Conservation (phyloP, 2,329 filamentous ascomycete species). For the Cryphonectria japonica region DNA sequence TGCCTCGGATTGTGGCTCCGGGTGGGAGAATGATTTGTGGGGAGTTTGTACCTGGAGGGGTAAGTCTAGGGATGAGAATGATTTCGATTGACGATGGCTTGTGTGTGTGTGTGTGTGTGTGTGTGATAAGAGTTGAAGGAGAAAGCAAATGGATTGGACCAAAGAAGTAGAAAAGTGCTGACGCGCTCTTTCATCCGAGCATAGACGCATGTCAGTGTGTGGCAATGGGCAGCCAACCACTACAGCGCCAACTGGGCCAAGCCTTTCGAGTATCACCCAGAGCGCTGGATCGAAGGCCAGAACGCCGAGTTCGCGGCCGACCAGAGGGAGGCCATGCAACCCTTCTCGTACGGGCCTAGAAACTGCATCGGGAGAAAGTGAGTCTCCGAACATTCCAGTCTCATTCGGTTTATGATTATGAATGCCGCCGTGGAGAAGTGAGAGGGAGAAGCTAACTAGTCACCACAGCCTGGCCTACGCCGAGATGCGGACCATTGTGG, state of each 20-base stretch:
- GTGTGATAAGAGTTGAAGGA: not conserved
- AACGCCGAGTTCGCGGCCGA: slow-evolving; percentile 35
- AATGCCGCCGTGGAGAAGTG: too few relatives aligned
- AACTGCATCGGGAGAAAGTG: slow-evolving; percentile 48
- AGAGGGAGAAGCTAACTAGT: not conserved
- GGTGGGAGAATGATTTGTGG: slow-evolving; percentile 31
- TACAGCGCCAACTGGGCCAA: slow-evolving; percentile 41
- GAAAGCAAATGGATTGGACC: too few relatives aligned
- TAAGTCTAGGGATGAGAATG: slow-evolving; percentile 15
- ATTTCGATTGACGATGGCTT: too few relatives aligned
- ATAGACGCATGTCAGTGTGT: slow-evolving; percentile 38
- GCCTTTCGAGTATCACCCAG: slow-evolving; percentile 40
- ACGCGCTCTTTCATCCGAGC: not conserved
- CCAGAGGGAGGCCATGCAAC: slow-evolving; percentile 39
- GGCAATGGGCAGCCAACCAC: slow-evolving; percentile 40
- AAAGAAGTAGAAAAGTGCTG: not conserved
- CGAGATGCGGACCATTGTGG: slow-evolving; percentile 52
- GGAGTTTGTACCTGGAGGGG: slow-evolving; percentile 26
- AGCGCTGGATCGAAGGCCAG: slow-evolving; percentile 38
- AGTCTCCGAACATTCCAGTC: slow-evolving; percentile 15
- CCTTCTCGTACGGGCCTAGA: slow-evolving; percentile 44
- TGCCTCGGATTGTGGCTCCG: slow-evolving; percentile 27
- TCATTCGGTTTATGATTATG: not conserved
- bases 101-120: too few relatives aligned
- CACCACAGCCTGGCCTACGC: slow-evolving; percentile 45